A percentile compares a stretch with the other conserved stretches of the same genome.
Evolutionary conservation across 2,329 filamentous ascomycete genomes (phyloP).

Genomic region (Juglanconis oblonga): DNA sequence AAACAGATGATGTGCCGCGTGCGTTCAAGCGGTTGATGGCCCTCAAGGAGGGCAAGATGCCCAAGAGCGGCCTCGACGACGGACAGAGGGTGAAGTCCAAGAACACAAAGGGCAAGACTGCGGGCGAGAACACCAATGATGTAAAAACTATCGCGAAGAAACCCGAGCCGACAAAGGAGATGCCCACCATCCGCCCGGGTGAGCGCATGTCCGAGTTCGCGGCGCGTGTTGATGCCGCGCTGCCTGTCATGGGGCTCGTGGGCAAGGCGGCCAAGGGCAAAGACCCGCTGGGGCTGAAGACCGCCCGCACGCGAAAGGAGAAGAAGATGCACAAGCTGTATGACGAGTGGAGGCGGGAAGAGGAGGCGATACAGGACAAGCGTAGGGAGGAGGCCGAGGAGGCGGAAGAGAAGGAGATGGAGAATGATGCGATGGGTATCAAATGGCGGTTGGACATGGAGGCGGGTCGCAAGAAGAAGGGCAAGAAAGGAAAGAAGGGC

Average conservation of each 20-base stretch:
- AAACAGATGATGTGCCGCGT: slow-evolving; percentile 77
- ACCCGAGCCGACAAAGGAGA: slow-evolving; percentile 27
- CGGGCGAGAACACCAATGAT: background rate
- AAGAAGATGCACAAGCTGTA: slow-evolving; percentile 78
- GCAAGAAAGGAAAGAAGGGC: slow-evolving; percentile 39
- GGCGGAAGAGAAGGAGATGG: slow-evolving; percentile 61
- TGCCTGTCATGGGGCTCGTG: slow-evolving; percentile 71
- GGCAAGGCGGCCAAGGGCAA: slow-evolving; percentile 61
- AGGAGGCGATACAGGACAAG: slow-evolving; percentile 59
- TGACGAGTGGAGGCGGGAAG: slow-evolving; percentile 71
- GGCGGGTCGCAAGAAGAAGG: slow-evolving; percentile 31
- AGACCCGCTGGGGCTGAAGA: slow-evolving; percentile 63
- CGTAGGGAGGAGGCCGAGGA: slow-evolving; percentile 64
- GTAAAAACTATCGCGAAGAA: slow-evolving; percentile 20
- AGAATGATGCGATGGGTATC: slow-evolving; percentile 52
- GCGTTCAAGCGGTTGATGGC: slow-evolving; percentile 86
- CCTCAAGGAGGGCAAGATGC: slow-evolving; percentile 59
- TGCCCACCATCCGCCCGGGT: slow-evolving; percentile 74
- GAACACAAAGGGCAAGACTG: slow-evolving; percentile 28
- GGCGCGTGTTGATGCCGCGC: slow-evolving; percentile 76
- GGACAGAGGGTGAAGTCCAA: slow-evolving; percentile 38
- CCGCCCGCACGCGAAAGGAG: slow-evolving; percentile 77
- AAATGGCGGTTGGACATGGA: slow-evolving; percentile 45
- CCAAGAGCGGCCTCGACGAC: slow-evolving; percentile 67
- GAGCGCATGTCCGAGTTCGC: slow-evolving; percentile 81